Percentiles rank a stretch among this genome's conserved stretches.
Evolutionary conservation across 495 filamentous ascomycete genomes (phyloP).

Genomic region (Aspergillus steynii): DNA sequence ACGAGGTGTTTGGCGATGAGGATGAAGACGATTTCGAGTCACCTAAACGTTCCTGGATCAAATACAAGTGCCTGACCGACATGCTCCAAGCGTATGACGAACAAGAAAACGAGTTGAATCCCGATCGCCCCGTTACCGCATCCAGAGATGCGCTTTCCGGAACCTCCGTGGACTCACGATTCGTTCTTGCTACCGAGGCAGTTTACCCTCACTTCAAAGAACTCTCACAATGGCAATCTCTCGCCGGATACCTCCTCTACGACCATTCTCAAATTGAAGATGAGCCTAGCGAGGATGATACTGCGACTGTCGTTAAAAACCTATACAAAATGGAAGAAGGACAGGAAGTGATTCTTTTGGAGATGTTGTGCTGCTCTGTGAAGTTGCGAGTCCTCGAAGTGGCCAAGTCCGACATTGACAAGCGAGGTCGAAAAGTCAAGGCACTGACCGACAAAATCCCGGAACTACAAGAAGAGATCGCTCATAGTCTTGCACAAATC

Average conservation of each 20-base stretch:
- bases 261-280: conserved; percentile 70
- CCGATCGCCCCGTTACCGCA: conserved; percentile 24
- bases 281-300: conserved; percentile 53
- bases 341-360: conserved; percentile 82
- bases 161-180: conserved; percentile 67
- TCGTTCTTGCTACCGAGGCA: conserved; percentile 79
- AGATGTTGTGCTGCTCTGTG: conserved; percentile 79
- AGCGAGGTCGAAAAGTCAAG: conserved; percentile 63
- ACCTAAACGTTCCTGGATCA: conserved; percentile 81
- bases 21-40: conserved; percentile 71
- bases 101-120: conserved; percentile 48
- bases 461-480: conserved; percentile 71
- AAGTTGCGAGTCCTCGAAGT: conserved; percentile 62
- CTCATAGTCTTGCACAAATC: conserved; percentile 68
- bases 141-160: conserved; percentile 40
- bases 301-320: conserved; percentile 55
- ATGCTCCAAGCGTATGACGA: conserved; percentile 77
- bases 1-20: conserved; percentile 62
- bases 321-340: conserved; percentile 71
- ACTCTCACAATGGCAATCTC: conserved; percentile 79
- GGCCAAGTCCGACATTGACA: conserved; percentile 56
- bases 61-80: conserved; percentile 85
- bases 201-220: conserved; percentile 80
- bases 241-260: conserved; percentile 87
- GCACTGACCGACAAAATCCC: conserved; percentile 58